phyloP scores from a whole-genome alignment of 2,329 filamentous ascomycete species.

The Trichoderma gracile region DNA sequence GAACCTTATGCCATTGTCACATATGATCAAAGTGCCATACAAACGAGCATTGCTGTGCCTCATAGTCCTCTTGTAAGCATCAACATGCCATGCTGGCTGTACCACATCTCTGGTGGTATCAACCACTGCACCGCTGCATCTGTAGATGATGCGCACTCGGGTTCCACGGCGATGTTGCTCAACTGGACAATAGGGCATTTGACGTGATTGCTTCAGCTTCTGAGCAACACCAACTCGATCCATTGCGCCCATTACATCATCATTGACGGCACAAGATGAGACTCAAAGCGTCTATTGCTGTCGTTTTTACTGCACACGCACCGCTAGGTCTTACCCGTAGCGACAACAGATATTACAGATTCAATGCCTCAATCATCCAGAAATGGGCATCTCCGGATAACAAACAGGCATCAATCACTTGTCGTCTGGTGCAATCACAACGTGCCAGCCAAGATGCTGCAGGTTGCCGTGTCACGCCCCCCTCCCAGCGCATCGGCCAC shows the following conservation, averaged over 20 bases:
- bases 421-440: too few relatives aligned
- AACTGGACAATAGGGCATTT: not conserved
- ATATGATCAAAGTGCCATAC: too few relatives aligned
- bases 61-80: too few relatives aligned
- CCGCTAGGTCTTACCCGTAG: too few relatives aligned
- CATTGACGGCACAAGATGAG: not conserved
- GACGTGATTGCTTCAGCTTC: not conserved
- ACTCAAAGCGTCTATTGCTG: too few relatives aligned
- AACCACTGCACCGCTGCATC: too few relatives aligned
- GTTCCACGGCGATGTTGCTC: not conserved
- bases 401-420: too few relatives aligned
- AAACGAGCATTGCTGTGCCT: too few relatives aligned
- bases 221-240: not conserved
- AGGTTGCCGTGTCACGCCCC: not conserved
- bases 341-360: too few relatives aligned
- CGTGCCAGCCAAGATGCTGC: not conserved
- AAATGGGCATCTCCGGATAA: too few relatives aligned
- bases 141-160: not conserved
- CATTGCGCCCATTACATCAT: not conserved
- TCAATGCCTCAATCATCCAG: too few relatives aligned
- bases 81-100: not conserved
- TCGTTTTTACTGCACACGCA: too few relatives aligned
- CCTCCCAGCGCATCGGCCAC: not conserved
- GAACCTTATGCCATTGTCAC: not conserved
- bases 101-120: not conserved